Conservation (phyloP, 805 yeast species). For the Starmerella apicola region DNA sequence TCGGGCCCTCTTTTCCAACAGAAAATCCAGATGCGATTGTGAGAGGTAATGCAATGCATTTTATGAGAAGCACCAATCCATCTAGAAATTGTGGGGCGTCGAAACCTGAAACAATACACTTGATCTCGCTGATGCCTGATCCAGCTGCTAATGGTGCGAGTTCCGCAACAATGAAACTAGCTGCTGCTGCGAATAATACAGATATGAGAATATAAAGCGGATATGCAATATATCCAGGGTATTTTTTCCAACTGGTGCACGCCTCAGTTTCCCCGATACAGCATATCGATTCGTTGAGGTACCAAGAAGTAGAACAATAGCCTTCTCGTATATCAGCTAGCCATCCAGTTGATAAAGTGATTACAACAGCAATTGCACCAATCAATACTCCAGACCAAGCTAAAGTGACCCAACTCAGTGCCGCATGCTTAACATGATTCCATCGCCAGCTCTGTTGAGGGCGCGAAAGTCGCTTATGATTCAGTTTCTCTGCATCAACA, state of each 20-base stretch:
- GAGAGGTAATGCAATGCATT: constrained; percentile 70
- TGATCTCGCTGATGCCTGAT: constrained; percentile 92
- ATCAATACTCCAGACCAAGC: constrained; percentile 62
- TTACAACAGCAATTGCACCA: constrained; percentile 71
- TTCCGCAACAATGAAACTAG: constrained; percentile 55
- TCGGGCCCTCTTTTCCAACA: constrained; percentile 96
- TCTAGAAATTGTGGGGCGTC: constrained; percentile 64
- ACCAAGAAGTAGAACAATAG: constrained; percentile 55
- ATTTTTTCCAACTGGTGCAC: constrained; percentile 52
- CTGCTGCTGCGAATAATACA: constrained; percentile 44
- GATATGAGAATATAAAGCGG: constrained; percentile 48
- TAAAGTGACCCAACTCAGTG: constrained; percentile 60
- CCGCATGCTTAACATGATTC: constrained; percentile 17
- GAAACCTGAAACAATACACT: constrained; percentile 87
- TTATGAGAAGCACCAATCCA: constrained; percentile 57
- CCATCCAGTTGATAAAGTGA: constrained; percentile 77
- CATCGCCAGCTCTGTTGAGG: background rate
- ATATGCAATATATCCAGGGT: constrained; percentile 47
- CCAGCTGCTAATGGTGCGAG: constrained; percentile 92
- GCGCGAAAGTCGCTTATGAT: constrained; percentile 18
- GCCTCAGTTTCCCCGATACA: constrained; percentile 49
- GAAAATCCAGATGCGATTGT: constrained; percentile 88
- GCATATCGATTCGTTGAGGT: constrained; percentile 65
- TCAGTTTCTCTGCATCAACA: constrained; percentile 36
- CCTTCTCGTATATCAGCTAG: constrained; percentile 71